Evolutionary conservation across 148 eudicot species (phyloP), one percentile per base, ranked within the genome.

Genomic region (Drosera capensis): DNA sequence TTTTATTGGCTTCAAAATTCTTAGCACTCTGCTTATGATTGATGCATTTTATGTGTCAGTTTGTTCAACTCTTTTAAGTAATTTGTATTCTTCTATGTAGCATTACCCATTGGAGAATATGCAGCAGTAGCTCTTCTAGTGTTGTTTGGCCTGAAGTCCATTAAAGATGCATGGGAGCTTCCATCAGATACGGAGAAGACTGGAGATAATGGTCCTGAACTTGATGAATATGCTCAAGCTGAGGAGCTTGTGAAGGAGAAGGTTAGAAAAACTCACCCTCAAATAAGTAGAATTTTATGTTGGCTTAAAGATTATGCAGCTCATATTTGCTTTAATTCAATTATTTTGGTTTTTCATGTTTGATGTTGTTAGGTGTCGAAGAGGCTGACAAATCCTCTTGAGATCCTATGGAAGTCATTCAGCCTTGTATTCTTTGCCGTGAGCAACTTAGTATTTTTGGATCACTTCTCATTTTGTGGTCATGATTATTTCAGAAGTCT

Each of bases 241-340:
- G 94, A 88, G 72, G 97, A 77, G 70, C 97, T 88, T 63, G 94
- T 88, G 46, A 88, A 88, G 64, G 81, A 80, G 63, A 75, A 83
- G 80, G 94, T 88, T n/a, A n/a, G n/a, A n/a, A n/a, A n/a, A n/a
- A 48, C 23, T 17, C 18, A 17, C 40, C 24, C 7, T 38, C 14
- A 0, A 16, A 5, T 1, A 35, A 13, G 22, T 19, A 34, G 8
- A 5, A 17, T 9, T 4, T 17, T 8, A 41, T 17, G 18, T 39
- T 39, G 43, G 8, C 43, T 17, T 17, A 1, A 39, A n/a, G n/a
- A n/a, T n/a, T n/a, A n/a, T n/a, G n/a, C n/a, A n/a, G n/a, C n/a
- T n/a, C n/a, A n/a, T n/a, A n/a, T n/a, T n/a, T n/a, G n/a, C n/a
- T n/a, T n/a, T n/a, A n/a, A n/a, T n/a, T n/a, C n/a, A n/a, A n/a